These are phyloP conservation scores for Vanilla planifolia DNA, from an alignment of 106 monocot species.

Conservation along the genomic window DNA sequence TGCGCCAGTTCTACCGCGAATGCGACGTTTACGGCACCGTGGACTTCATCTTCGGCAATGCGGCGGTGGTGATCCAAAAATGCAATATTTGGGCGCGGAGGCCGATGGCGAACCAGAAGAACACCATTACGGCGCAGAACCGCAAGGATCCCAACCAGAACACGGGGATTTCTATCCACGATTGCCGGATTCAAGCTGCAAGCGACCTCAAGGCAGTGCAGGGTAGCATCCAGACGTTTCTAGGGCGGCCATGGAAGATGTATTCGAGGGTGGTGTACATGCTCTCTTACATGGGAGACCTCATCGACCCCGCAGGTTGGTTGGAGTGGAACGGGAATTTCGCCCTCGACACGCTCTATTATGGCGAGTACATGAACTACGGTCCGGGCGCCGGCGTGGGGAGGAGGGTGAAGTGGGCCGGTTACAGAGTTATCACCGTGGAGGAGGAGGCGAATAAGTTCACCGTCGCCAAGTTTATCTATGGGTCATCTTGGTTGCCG, in stretches of 20 bases:
- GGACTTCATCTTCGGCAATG: conserved; percentile 95
- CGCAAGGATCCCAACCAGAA: conserved; percentile 72
- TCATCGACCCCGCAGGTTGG: conserved; percentile 38
- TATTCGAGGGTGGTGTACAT: conserved; percentile 45
- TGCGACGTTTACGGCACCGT: conserved; percentile 90
- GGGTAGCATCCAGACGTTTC: conserved; percentile 26
- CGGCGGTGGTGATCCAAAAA: conserved; percentile 76
- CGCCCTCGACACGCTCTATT: conserved; percentile 42
- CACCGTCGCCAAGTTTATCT: conserved; percentile 38
- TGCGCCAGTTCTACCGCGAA: conserved; percentile 77
- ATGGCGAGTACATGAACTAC: conserved; percentile 61
- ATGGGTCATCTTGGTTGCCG: conserved; percentile 39
- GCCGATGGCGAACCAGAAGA: conserved; percentile 55
- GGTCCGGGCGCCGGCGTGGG: conserved; percentile 35
- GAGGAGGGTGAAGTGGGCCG: conserved; percentile 42
- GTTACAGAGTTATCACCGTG: conserved; percentile 28
- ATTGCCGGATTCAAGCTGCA: conserved; percentile 27
- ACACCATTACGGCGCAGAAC: conserved; percentile 71
- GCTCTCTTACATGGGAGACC: conserved; percentile 34
- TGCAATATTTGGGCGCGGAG: conserved; percentile 64
- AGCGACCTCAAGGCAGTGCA: conserved; percentile 23
- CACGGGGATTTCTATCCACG: conserved; percentile 81
- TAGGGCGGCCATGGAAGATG: conserved; percentile 72
- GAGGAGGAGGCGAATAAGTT: conserved; percentile 36
- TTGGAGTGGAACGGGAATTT: conserved; percentile 40